phyloP scores from a whole-genome alignment of 495 filamentous ascomycete genomes.

The Xylaria longipes region DNA sequence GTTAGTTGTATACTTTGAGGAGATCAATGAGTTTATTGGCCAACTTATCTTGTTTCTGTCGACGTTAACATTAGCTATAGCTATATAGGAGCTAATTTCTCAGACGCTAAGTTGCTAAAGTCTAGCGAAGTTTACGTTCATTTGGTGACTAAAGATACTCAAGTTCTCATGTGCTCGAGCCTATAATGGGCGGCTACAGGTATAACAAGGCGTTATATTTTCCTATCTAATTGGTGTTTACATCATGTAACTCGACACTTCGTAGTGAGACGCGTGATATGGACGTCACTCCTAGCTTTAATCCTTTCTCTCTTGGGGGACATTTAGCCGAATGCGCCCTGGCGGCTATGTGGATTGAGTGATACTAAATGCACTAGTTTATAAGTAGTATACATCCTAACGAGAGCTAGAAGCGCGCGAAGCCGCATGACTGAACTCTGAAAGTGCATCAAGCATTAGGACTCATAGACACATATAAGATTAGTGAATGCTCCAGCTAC shows the following conservation, averaged over 20 bases:
- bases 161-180: background rate
- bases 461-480: too few species aligned
- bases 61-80: background rate
- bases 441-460: background rate
- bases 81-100: background rate
- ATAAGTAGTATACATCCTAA: background rate
- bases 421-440: background rate
- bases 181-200: background rate
- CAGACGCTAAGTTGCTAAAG: background rate
- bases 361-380: background rate
- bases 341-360: background rate
- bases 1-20: background rate
- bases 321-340: background rate
- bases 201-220: background rate
- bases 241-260: background rate
- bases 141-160: background rate
- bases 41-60: background rate
- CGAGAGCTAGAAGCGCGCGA: background rate
- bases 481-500: background rate
- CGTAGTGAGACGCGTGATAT: background rate
- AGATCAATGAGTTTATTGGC: slow-evolving; percentile 1
- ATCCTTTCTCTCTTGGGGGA: background rate
- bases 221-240: background rate
- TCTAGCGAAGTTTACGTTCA: background rate
- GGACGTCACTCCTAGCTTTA: background rate